Percentiles rank a stretch among this genome's conserved stretches.
Evolutionary conservation across 129 eudicot species (phyloP).

Genomic region (Scalesia atractyloides): DNA sequence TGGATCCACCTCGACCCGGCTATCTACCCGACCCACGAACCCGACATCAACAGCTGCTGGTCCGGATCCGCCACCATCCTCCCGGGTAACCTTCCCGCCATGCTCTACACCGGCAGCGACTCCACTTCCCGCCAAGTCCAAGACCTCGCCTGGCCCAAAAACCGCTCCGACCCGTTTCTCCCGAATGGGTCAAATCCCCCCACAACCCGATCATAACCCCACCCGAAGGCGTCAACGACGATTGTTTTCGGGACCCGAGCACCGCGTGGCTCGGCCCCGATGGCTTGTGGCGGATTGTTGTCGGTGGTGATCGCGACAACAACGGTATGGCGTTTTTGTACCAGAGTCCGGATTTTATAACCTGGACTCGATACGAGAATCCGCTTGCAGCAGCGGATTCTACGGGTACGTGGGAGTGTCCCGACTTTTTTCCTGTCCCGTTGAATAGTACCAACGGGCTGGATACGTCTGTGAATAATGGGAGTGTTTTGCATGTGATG

Average conservation of each 20-base stretch:
- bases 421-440: slow-evolving; percentile 37
- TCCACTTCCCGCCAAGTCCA: slow-evolving; percentile 39
- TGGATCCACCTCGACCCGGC: slow-evolving; percentile 52
- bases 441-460: slow-evolving; percentile 41
- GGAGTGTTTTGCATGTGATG: slow-evolving; percentile 37
- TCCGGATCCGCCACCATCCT: slow-evolving; percentile 48
- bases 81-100: slow-evolving; percentile 35
- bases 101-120: slow-evolving; percentile 44
- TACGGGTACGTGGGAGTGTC: slow-evolving; percentile 50
- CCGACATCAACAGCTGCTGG: slow-evolving; percentile 40
- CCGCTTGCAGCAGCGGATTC: slow-evolving; percentile 29
- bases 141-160: slow-evolving; percentile 41
- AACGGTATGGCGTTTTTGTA: slow-evolving; percentile 42
- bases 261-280: slow-evolving; percentile 46
- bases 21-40: slow-evolving; percentile 42
- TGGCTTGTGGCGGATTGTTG: slow-evolving; percentile 36
- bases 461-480: slow-evolving; percentile 29
- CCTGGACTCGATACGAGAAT: slow-evolving; percentile 25
- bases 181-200: slow-evolving; percentile 36
- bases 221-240: slow-evolving; percentile 42
- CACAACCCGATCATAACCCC: slow-evolving; percentile 40
- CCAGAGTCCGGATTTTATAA: slow-evolving; percentile 36
- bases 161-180: slow-evolving; percentile 40
- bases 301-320: slow-evolving; percentile 33
- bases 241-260: slow-evolving; percentile 46